Conservation (phyloP, 805 yeast genomes). For the Yarrowia porcina region DNA sequence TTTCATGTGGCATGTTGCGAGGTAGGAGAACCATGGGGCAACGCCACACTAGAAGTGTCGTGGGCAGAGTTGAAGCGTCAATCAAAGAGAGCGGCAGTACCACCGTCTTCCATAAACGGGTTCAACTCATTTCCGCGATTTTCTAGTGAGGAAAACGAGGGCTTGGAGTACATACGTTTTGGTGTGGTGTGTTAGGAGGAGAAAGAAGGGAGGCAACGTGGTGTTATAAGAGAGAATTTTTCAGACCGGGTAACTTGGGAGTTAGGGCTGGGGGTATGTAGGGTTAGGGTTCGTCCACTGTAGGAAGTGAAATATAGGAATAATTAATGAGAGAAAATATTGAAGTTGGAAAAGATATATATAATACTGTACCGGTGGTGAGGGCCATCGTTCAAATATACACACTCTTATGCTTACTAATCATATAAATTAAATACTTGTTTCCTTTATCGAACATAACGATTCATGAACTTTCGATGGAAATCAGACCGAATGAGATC, state of each 20-base stretch:
- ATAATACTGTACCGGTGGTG: too few relatives aligned
- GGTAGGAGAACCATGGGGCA: too few relatives aligned
- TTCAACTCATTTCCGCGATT: constrained; percentile 14
- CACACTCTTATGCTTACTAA: too few relatives aligned
- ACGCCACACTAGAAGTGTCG: constrained; percentile 25
- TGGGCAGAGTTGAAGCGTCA: not conserved
- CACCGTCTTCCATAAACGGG: constrained; percentile 4
- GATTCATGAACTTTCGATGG: constrained; percentile 40
- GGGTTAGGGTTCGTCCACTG: not conserved
- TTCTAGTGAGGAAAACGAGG: constrained; percentile 19
- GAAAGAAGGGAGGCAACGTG: not conserved
- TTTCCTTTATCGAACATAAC: constrained; percentile 33
- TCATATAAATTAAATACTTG: constrained; percentile 4
- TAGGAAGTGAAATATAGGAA: too few relatives aligned
- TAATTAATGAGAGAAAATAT: too few relatives aligned
- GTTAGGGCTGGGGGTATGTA: not conserved
- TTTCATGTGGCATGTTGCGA: constrained; percentile 21
- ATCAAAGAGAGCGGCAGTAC: constrained; percentile 16
- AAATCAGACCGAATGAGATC: constrained; percentile 42
- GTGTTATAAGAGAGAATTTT: constrained; percentile 11
- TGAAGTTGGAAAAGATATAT: too few relatives aligned
- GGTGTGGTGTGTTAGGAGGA: not conserved
- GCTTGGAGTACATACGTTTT: constrained; percentile 7
- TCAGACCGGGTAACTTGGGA: constrained; percentile 17
- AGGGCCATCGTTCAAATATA: too few relatives aligned